Evolutionary conservation across 768 basidiomycete genomes (phyloP).

Genomic region (Coprinopsis marcescibilis): DNA sequence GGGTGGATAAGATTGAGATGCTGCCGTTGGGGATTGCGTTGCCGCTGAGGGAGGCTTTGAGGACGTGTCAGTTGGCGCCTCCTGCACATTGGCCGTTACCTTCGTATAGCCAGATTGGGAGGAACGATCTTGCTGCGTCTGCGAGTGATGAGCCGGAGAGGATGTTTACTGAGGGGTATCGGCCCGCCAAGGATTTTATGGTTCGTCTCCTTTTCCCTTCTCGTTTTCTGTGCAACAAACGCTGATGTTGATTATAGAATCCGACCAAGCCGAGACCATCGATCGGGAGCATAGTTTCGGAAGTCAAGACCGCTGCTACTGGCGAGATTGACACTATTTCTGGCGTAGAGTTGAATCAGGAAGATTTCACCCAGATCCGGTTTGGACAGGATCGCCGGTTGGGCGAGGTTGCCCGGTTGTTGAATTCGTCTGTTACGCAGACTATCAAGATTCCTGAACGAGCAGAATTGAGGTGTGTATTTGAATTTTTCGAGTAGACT

Average conservation of each 20-base stretch:
- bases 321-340: conserved; percentile 56
- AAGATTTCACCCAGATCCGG: conserved; percentile 75
- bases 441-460: conserved; percentile 61
- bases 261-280: conserved; percentile 43
- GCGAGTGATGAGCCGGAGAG: conserved; percentile 42
- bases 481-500: background rate
- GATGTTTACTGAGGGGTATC: conserved; percentile 49
- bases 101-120: conserved; percentile 63
- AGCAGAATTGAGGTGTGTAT: conserved; percentile 50
- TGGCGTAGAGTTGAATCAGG: conserved; percentile 67
- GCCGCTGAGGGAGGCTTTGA: conserved; percentile 79
- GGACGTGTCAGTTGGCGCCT: conserved; percentile 77
- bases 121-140: conserved; percentile 69
- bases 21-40: conserved; percentile 68
- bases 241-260: conserved; percentile 33
- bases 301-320: conserved; percentile 42
- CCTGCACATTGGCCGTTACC: conserved; percentile 67
- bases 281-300: conserved; percentile 44
- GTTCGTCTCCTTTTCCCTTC: conserved; percentile 26
- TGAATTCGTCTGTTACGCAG: conserved; percentile 72
- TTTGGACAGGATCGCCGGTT: conserved; percentile 88
- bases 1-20: conserved; percentile 42
- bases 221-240: background rate
- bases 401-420: conserved; percentile 87
- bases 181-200: conserved; percentile 50